Evolutionary conservation across 306 rosid genomes (phyloP).

Genomic region (Oemleria cerasiformis): DNA sequence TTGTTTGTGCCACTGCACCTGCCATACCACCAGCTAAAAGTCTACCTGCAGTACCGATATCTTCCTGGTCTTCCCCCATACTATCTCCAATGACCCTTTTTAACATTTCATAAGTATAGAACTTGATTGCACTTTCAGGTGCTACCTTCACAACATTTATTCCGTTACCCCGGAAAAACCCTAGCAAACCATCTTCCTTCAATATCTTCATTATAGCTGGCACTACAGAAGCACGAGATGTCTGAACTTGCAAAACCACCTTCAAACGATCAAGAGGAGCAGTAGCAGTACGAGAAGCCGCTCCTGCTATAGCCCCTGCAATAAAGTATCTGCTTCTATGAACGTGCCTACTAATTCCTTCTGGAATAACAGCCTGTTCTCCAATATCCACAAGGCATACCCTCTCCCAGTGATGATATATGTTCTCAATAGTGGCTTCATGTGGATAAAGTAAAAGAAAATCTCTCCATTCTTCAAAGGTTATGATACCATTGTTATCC

Average conservation of each 20-base stretch:
- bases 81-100: slow-evolving; percentile 50
- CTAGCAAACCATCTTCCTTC: slow-evolving; percentile 72
- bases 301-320: slow-evolving; percentile 97
- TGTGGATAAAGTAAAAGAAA: slow-evolving; percentile 93
- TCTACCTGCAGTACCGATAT: slow-evolving; percentile 63
- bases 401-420: slow-evolving; percentile 92
- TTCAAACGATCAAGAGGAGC: slow-evolving; percentile 95
- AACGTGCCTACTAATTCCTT: slow-evolving; percentile 79
- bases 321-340: slow-evolving; percentile 82
- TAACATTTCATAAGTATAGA: slow-evolving; percentile 74
- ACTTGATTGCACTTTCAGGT: slow-evolving; percentile 92
- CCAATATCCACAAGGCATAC: slow-evolving; percentile 93
- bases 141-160: slow-evolving; percentile 91
- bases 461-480: slow-evolving; percentile 98
- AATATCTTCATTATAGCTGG: slow-evolving; percentile 72
- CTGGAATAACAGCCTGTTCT: slow-evolving; percentile 83
- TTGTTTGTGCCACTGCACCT: slow-evolving; percentile 91
- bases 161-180: slow-evolving; percentile 93
- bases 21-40: slow-evolving; percentile 86
- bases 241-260: slow-evolving; percentile 86
- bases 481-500: slow-evolving; percentile 89
- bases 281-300: slow-evolving; percentile 87
- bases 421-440: slow-evolving; percentile 93
- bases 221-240: slow-evolving; percentile 46
- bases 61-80: slow-evolving; percentile 50